phyloP scores from a whole-genome alignment of 2,329 filamentous ascomycete genomes.

The Alternaria triticina region DNA sequence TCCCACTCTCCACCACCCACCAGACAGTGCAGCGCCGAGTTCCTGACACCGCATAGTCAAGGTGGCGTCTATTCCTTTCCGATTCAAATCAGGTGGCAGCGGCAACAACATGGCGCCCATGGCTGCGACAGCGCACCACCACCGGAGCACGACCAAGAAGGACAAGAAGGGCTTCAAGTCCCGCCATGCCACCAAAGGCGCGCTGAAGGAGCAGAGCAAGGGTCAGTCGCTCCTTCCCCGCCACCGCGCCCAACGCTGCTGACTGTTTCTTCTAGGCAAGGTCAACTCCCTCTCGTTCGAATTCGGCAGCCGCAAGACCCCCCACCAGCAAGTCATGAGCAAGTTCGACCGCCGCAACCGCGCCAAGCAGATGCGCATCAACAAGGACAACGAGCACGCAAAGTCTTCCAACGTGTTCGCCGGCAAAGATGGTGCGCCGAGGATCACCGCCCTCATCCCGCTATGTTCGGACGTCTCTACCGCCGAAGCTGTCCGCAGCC shows the following conservation, averaged over 20 bases:
- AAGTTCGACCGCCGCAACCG: constrained; percentile 96
- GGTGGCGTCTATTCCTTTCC: constrained; percentile 65
- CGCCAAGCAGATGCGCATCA: constrained; percentile 84
- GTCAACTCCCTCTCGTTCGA: constrained; percentile 67
- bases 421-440: constrained; percentile 85
- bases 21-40: constrained; percentile 9
- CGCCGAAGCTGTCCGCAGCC: constrained; percentile 67
- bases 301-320: constrained; percentile 79
- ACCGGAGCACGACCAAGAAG: constrained; percentile 90
- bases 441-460: constrained; percentile 87
- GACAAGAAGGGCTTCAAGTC: constrained; percentile 92
- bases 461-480: constrained; percentile 77
- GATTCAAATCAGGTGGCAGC: constrained; percentile 79
- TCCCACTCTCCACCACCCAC: constrained; percentile 26
- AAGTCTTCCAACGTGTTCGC: constrained; percentile 81
- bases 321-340: constrained; percentile 95
- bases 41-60: constrained; percentile 27
- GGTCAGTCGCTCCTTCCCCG: constrained; percentile 57
- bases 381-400: constrained; percentile 83
- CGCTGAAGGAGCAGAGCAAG: constrained; percentile 84
- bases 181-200: constrained; percentile 85
- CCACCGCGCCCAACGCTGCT: constrained; percentile 1
- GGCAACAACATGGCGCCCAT: constrained; percentile 73
- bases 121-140: constrained; percentile 72
- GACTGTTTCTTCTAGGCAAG: constrained; percentile 66